Percentiles rank a stretch among this genome's conserved stretches.
phyloP scores from a whole-genome alignment of 2,329 filamentous ascomycete genomes.

The Gremmenia infestans region DNA sequence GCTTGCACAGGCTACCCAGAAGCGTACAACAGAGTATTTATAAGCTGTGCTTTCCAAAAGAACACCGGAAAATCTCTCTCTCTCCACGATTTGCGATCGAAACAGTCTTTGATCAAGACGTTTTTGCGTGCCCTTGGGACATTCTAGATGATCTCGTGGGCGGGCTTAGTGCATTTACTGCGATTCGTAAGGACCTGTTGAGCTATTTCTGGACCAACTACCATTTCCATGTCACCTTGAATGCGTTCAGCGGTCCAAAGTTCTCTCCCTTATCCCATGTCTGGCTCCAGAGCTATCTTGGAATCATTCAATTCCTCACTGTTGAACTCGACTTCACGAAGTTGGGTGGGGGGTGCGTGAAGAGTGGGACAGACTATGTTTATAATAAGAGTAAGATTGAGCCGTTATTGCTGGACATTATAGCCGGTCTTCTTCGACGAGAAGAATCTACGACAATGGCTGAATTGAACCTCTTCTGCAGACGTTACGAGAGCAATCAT shows the following conservation, averaged over 20 bases:
- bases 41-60: slow-evolving; percentile 20
- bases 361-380: slow-evolving; percentile 8
- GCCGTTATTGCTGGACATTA: slow-evolving; percentile 6
- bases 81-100: slow-evolving; percentile 23
- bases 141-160: slow-evolving; percentile 23
- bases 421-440: slow-evolving; percentile 13
- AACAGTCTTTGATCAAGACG: slow-evolving; percentile 18
- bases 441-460: slow-evolving; percentile 6
- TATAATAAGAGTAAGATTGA: slow-evolving; percentile 19
- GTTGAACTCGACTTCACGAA: slow-evolving; percentile 30
- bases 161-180: slow-evolving; percentile 15
- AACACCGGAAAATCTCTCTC: slow-evolving; percentile 22
- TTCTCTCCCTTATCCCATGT: slow-evolving; percentile 26
- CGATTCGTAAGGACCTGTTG: slow-evolving; percentile 26
- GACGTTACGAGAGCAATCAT: slow-evolving; percentile 10
- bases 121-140: slow-evolving; percentile 25
- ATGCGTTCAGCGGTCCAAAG: slow-evolving; percentile 19
- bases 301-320: slow-evolving; percentile 26
- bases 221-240: slow-evolving; percentile 29
- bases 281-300: slow-evolving; percentile 22
- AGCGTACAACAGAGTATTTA: slow-evolving; percentile 25
- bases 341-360: slow-evolving; percentile 21
- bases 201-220: slow-evolving; percentile 30
- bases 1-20: slow-evolving; percentile 6
- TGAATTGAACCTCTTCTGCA: slow-evolving; percentile 18